Evolutionary conservation across 805 yeast genomes (phyloP).

Genomic region (Suhomyces faveliae): DNA sequence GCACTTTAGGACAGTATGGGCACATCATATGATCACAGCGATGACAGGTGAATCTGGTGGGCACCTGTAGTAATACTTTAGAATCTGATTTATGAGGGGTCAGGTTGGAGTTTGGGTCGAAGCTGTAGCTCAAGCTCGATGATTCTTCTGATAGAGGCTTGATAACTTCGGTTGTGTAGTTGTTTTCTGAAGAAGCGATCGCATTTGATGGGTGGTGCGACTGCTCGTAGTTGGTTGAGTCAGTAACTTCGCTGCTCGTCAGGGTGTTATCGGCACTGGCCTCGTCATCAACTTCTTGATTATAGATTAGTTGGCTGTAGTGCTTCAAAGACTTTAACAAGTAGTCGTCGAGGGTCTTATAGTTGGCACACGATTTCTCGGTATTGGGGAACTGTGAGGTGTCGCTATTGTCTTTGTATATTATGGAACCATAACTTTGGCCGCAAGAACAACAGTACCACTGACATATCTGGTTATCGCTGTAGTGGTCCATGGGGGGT

Average conservation of each 20-base stretch:
- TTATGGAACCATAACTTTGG: constrained; percentile 34
- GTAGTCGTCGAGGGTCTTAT: constrained; percentile 5
- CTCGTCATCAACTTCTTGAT: background rate
- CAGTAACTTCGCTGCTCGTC: background rate
- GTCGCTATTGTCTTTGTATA: constrained; percentile 6
- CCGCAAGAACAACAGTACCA: constrained; percentile 46
- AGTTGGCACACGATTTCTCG: background rate
- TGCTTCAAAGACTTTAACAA: constrained; percentile 19
- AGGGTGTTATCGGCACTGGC: background rate
- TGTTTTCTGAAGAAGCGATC: background rate
- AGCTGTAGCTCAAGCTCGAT: background rate
- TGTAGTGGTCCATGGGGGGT: constrained; percentile 4
- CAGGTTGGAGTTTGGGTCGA: background rate
- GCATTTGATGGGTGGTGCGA: background rate
- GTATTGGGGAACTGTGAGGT: background rate
- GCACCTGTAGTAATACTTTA: constrained; percentile 24
- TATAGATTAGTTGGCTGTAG: constrained; percentile 25
- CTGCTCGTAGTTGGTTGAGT: background rate
- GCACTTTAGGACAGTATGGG: constrained; percentile 38
- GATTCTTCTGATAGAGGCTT: background rate
- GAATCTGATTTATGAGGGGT: background rate
- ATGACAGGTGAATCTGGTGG: constrained; percentile 37
- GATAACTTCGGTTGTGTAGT: constrained; percentile 1
- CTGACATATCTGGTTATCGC: constrained; percentile 32
- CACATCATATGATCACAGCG: constrained; percentile 45